Evolutionary conservation across 2,329 filamentous ascomycete species (phyloP), one percentile per base, ranked within the genome.

Genomic region (Alternaria gaisen): DNA sequence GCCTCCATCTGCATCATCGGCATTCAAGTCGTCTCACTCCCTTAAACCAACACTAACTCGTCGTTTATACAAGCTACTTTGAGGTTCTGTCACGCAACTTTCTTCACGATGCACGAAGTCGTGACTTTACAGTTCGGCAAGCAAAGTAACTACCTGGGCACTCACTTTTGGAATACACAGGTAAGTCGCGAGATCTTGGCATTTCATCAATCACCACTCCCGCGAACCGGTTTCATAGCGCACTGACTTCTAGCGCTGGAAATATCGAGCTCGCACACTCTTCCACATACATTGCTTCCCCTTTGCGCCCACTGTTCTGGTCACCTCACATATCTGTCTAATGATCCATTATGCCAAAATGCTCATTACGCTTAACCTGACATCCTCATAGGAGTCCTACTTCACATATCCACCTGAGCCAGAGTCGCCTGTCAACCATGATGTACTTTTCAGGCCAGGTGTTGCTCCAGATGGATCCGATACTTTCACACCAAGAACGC

Each of bases 121-220:
- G 85, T 99, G 63, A 97, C 94, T 0, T 83, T 99, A 46, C 95
- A 99, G 83, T 88, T 98, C 61, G 95, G 95, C 43, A 91, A 97
- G 77, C 89, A 91, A 75, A 94, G 91, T 77, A 99, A 99, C 79
- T 97, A 97, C 73, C 83, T 96, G 22, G 94, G 91, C 30, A 96
- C 94, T 0, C 95, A 99, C 82, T 99, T 97, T 79, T 99, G 95
- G 95, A 99, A 99, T 73, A 85, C 91, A 6, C 94, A 97, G 84
- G 92, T 92, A 78, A 60, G 72, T 56, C 5, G 50, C 43, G 52
- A 59, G 22, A 46, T 34, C 34, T 43, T 38, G 22, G 30, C 43
- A 36, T n/a, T 24, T 14, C n/a, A 40, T 12, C 46, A 58, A 41
- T 43, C 20, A 5, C 16, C 22, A 34, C 20, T 16, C 22, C 10